Percentiles rank a stretch among this genome's conserved stretches.
Conservation (phyloP, 2,329 filamentous ascomycete genomes). For the Phyllosticta paracitricarpa region DNA sequence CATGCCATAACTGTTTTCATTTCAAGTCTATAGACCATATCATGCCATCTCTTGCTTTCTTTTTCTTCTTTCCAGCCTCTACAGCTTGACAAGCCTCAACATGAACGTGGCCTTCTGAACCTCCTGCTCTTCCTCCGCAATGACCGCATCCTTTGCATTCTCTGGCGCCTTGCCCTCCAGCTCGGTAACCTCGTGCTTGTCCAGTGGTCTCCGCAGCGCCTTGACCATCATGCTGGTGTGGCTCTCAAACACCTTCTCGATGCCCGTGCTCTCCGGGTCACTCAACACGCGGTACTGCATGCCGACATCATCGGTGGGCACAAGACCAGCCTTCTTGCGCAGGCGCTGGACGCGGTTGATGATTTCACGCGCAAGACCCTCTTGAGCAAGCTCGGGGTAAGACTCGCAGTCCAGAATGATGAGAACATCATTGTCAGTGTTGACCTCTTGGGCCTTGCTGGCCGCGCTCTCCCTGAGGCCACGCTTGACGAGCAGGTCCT, state of each 20-base stretch:
- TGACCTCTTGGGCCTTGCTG: conserved; percentile 70
- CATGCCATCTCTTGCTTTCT: background rate
- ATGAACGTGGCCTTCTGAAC: conserved; percentile 74
- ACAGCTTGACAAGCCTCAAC: conserved; percentile 62
- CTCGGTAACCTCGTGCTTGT: conserved; percentile 54
- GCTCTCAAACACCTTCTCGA: conserved; percentile 58
- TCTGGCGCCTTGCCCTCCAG: conserved; percentile 48
- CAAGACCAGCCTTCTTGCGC: conserved; percentile 84
- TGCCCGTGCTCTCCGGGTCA: conserved; percentile 67
- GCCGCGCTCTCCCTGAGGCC: conserved; percentile 63
- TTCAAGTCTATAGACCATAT: background rate
- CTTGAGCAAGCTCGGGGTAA: conserved; percentile 76
- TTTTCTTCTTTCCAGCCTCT: conserved; percentile 1
- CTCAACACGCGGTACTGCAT: conserved; percentile 82
- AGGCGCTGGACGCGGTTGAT: conserved; percentile 87
- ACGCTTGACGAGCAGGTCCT: conserved; percentile 74
- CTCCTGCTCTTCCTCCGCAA: conserved; percentile 76
- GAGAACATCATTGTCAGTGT: conserved; percentile 81
- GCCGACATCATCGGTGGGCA: conserved; percentile 86
- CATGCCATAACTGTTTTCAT: background rate
- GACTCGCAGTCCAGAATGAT: conserved; percentile 78
- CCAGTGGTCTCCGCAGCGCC: conserved; percentile 64
- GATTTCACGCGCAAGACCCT: conserved; percentile 84
- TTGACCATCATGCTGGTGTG: conserved; percentile 64
- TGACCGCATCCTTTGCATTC: conserved; percentile 46